phyloP scores from a whole-genome alignment of 345 rosid species.

The Bruguiera sexangula region DNA sequence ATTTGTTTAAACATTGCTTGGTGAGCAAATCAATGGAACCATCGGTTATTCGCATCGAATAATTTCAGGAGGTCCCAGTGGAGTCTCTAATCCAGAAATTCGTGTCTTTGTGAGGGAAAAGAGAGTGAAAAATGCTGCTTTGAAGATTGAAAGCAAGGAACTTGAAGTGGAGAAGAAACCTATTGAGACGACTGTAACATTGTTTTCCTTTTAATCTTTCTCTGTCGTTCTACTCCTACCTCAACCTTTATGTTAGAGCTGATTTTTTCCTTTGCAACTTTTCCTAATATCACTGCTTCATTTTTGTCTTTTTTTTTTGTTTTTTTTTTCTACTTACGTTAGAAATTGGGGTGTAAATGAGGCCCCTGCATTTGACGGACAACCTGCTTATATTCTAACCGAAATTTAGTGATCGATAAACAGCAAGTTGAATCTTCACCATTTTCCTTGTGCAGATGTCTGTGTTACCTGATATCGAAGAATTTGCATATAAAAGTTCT shows the following conservation, averaged over 20 bases:
- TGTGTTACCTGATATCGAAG: slow-evolving; percentile 70
- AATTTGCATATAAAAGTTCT: slow-evolving; percentile 47
- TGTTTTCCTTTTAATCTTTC: not conserved
- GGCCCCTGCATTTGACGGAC: not conserved
- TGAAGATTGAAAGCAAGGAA: slow-evolving; percentile 25
- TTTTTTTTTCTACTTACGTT: no score
- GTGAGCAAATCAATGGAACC: not conserved
- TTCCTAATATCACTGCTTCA: no score
- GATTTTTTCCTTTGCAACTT: no score
- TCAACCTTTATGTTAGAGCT: not conserved
- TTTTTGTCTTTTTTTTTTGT: no score
- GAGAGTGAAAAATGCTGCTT: slow-evolving; percentile 35
- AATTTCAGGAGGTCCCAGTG: slow-evolving; percentile 14
- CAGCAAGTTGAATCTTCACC: not conserved
- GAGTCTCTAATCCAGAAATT: slow-evolving; percentile 24
- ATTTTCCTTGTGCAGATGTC: slow-evolving; percentile 31
- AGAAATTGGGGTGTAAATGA: no score
- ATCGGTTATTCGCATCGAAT: not conserved
- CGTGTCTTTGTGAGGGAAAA: slow-evolving; percentile 58
- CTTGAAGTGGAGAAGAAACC: slow-evolving; percentile 20
- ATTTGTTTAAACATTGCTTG: not conserved
- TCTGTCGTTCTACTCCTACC: not conserved
- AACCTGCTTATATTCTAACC: not conserved
- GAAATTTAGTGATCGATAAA: not conserved
- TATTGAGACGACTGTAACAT: slow-evolving; percentile 24